These are phyloP conservation scores for Arthrinium puccinioides DNA, from an alignment of 2,329 filamentous ascomycete genomes.

Conservation along the genomic window DNA sequence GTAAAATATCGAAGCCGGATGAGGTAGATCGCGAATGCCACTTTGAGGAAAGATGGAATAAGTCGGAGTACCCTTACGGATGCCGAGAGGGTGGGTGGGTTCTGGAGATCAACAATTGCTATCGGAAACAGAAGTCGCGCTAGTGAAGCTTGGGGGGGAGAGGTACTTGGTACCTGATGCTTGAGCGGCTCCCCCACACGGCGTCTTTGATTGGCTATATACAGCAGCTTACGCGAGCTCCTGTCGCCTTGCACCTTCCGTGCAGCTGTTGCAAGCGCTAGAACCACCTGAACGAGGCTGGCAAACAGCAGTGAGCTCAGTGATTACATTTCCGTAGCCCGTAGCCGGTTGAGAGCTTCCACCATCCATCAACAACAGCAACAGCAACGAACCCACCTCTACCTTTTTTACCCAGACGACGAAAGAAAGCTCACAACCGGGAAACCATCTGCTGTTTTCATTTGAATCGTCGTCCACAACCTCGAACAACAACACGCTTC, in stretches of 20 bases:
- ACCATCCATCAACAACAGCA: too few relatives aligned
- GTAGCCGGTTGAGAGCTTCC: neutral
- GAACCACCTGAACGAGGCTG: slow-evolving; percentile 2
- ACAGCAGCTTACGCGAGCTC: slow-evolving; percentile 6
- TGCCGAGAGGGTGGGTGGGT: too few relatives aligned
- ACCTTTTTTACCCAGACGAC: too few relatives aligned
- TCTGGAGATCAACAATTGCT: too few relatives aligned
- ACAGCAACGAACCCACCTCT: too few relatives aligned
- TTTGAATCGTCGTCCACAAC: neutral
- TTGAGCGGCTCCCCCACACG: neutral
- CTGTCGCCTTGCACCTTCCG: slow-evolving; percentile 7
- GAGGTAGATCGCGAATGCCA: too few relatives aligned
- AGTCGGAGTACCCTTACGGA: too few relatives aligned
- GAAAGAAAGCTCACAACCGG: too few relatives aligned
- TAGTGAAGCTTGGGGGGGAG: neutral
- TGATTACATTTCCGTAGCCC: neutral
- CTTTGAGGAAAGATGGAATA: too few relatives aligned
- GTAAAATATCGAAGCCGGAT: too few relatives aligned
- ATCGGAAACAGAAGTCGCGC: too few relatives aligned
- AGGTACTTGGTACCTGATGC: neutral
- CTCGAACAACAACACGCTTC: neutral
- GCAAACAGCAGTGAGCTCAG: slow-evolving; percentile 1
- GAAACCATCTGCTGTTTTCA: too few relatives aligned
- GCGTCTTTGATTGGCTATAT: neutral
- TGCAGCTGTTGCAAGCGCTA: slow-evolving; percentile 1